A percentile compares a stretch with the other conserved stretches of the same genome.
These are phyloP conservation scores for Brettanomyces anomalus DNA, from an alignment of 805 yeast genomes.

Conservation along the genomic window DNA sequence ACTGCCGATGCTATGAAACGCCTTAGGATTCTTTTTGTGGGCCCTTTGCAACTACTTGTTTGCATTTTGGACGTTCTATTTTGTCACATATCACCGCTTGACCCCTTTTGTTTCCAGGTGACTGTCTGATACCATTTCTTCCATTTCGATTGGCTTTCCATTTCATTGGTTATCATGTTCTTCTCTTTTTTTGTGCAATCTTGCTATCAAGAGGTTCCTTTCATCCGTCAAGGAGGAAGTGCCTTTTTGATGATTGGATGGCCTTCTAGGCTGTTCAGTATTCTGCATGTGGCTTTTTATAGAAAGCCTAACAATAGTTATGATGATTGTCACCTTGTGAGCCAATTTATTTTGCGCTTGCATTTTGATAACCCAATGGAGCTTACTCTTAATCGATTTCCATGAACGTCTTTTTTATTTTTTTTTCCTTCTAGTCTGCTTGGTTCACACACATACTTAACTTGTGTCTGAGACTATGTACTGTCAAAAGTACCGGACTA, in stretches of 20 bases:
- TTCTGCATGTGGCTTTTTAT: slow-evolving; percentile 12
- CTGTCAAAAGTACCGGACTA: slow-evolving; percentile 15
- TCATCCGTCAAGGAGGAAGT: slow-evolving; percentile 1
- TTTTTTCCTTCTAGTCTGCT: slow-evolving; percentile 8
- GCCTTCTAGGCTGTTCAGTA: background rate
- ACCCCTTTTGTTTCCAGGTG: too few relatives aligned
- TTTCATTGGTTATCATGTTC: background rate
- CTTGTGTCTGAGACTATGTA: slow-evolving; percentile 3
- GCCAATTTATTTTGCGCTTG: background rate
- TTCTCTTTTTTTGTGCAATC: background rate
- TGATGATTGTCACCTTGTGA: slow-evolving; percentile 14
- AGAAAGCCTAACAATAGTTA: slow-evolving; percentile 11
- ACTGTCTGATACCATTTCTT: too few relatives aligned
- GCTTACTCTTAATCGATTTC: slow-evolving; percentile 15
- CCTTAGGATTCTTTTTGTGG: too few relatives aligned
- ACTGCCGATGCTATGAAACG: too few relatives aligned
- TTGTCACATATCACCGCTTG: too few relatives aligned
- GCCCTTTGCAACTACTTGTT: too few relatives aligned
- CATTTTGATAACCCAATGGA: slow-evolving; percentile 18
- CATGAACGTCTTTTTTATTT: slow-evolving; percentile 8
- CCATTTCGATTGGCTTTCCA: background rate
- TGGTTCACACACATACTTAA: background rate
- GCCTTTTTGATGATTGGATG: slow-evolving; percentile 4
- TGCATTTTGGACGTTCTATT: too few relatives aligned
- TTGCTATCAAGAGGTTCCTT: background rate